Evolutionary conservation across 139 green algal species (phyloP), one percentile per base, ranked within the genome.

Genomic region (Yamagishiella unicocca): DNA sequence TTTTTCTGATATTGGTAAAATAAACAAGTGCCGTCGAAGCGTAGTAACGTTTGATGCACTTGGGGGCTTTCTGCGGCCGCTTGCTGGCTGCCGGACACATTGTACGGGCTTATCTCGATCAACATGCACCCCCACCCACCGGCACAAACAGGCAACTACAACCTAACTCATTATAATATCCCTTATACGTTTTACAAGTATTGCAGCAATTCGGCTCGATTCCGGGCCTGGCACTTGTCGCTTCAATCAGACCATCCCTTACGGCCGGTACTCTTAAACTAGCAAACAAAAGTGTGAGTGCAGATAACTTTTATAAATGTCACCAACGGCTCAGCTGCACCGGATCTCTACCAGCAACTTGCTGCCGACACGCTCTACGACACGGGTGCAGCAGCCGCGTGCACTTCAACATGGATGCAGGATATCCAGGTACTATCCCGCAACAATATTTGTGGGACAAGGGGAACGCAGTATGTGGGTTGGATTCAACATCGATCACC

Each of bases 21-120:
- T 17, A 24, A 58, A 35, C 19, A 55, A 54, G 70, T 78, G 70
- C 66, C 4, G 66, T 78, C 70, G 38, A 22, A 78, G 70, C 70
- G 70, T 78, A 35, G 37, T 1, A 25, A 55, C 10, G 25, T 2
- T 58, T 4, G 14, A 1, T 8, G 38, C 38, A n/a, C 4, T 4
- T 38, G 24, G 70, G 5, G 70, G 40, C 70, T 78, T 78, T 78
- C 70, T 31, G 62, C n/a, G n/a, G 62, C 22, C 17, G 40, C 38
- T 58, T 58, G n/a, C 50, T 25, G 24, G 27, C 38, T 78, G 70
- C 70, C 14, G 70, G 70, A 78, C 70, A 78, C 21, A 5, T 74
- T 78, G 38, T 78, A 53, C 70, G 70, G 38, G 70, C 70, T 78
- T 78, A 78, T 78, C 70, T 55, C 58, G 19, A n/a, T 33, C 22